Evolutionary conservation across 805 yeast genomes (phyloP), one percentile per base, ranked within the genome.

Genomic region (Candida hungchunana): DNA sequence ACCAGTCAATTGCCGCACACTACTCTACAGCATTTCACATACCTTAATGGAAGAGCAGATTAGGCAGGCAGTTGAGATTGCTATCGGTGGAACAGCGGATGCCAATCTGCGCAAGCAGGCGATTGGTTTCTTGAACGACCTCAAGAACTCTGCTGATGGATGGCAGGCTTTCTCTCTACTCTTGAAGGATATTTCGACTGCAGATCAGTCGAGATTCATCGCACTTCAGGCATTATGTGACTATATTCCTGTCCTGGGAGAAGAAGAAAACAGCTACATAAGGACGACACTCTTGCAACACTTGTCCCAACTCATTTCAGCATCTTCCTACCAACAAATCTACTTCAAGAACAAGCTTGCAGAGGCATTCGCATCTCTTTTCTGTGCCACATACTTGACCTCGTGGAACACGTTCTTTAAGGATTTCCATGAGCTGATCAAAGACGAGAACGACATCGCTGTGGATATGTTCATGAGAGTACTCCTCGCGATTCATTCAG

Each of bases 401-500:
- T 51, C 67, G 16, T 78, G 83, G 74, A 64, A 67, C 17, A 47
- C 65, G 5, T 69, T 74, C 46, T 67, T 78, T 51, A 66, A 62
- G 29, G 82, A 77, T 45, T 53, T 78, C 26, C 55, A 69, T 27
- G 46, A 58, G 10, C 48, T 75, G 26, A 39, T 55, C 14, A 50
- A 41, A n/a, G 50, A 51, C 29, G 50, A 44, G 24, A 49, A 66
- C 24, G 54, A 49, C 23, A 37, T 53, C 10, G 56, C 54, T 0
- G 51, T 47, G 56, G 97, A 89, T 53, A 75, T 84, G 58, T 88
- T 82, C 58, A 60, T 82, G 25, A 73, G 96, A 53, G 73, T 87
- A 7, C 64, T 88, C 40, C 59, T 78, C 28, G 75, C 82, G 20
- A 77, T 93, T 42, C 97, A 93, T 58, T 79, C 80, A 19, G 96